Evolutionary conservation across 2,329 filamentous ascomycete species (phyloP), one percentile per base, ranked within the genome.

Genomic region (Clonostachys rosea): DNA sequence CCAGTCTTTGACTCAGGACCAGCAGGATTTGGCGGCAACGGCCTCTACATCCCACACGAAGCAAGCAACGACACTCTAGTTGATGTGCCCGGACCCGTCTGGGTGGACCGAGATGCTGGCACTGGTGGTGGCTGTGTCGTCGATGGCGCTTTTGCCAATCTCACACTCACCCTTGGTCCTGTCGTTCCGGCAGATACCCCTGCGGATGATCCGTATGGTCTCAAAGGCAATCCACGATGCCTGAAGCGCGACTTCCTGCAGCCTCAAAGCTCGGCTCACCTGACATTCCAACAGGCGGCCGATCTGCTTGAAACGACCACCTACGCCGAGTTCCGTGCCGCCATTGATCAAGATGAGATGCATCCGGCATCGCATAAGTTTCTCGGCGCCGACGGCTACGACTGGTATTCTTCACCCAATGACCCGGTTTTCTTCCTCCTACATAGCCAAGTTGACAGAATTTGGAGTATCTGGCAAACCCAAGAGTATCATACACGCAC

Each of bases 81-180:
- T 12, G 67, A 54, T 30, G 52, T 52, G 40, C 50, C 50, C 40
- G 49, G 47, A 12, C 14, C 41, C 3, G 40, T 53, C 18, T 42
- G 42, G n/a, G 43, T 72, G 7, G 20, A 74, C 72, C 4, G 36
- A 39, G 36, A 8, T 1, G 64, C 74, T 1, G 79, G 76, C 7
- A 65, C 63, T 3, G 80, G 81, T 5, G 79, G 79, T 36, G 80
- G 79, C 24, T 82, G 78, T 55, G 65, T 83, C 4, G 65, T 58
- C 13, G 66, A 62, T 0, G 78, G 78, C 0, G 78, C 79, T 2
- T 70, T 81, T n/a, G 59, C 57, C 30, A 60, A 70, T 51, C 63
- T 69, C 56, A 59, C 49, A 1, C 62, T 73, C 46, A 71, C 66
- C 47, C 56, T 73, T 2, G 69, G 69, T 1, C 69, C 70, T 13